These are phyloP conservation scores for Candolleomyces eurysporus DNA, from an alignment of 768 basidiomycete species.

Conservation along the genomic window DNA sequence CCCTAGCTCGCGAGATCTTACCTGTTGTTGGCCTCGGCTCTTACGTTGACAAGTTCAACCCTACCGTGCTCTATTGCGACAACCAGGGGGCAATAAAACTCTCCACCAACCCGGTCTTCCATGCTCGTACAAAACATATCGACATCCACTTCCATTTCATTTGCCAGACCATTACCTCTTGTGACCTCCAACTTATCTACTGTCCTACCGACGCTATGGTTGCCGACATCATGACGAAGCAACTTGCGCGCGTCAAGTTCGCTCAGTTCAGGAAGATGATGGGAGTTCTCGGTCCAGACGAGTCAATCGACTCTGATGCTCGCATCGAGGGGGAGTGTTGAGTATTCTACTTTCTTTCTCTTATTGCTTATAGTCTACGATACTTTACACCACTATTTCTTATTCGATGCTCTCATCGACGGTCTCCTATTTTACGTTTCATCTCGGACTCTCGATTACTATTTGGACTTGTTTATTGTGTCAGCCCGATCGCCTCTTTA, in stretches of 20 bases:
- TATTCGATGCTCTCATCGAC: too few species aligned
- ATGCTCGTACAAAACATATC: constrained; percentile 35
- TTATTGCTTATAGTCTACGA: too few species aligned
- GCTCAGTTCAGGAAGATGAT: constrained; percentile 5
- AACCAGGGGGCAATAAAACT: constrained; percentile 22
- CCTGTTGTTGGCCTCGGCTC: background rate
- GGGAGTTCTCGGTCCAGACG: background rate
- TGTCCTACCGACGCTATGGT: constrained; percentile 24
- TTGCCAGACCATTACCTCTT: constrained; percentile 14
- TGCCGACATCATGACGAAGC: constrained; percentile 18
- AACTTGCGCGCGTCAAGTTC: constrained; percentile 9
- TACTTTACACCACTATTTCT: too few species aligned
- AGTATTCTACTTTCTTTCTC: too few species aligned
- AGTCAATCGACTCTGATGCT: background rate
- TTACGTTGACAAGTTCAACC: background rate
- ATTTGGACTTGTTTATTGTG: too few species aligned
- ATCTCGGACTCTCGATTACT: too few species aligned
- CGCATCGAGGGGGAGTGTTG: background rate
- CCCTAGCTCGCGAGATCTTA: constrained; percentile 5
- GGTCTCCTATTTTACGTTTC: too few species aligned
- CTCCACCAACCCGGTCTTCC: constrained; percentile 23
- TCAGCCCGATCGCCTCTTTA: too few species aligned
- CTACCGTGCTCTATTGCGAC: constrained; percentile 11
- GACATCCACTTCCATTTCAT: constrained; percentile 34
- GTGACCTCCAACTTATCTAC: constrained; percentile 12